A percentile compares a stretch with the other conserved stretches of the same genome.
These are phyloP conservation scores for Stephanodiscus triporus DNA, from an alignment of 108 stramenopile species.

Conservation along the genomic window DNA sequence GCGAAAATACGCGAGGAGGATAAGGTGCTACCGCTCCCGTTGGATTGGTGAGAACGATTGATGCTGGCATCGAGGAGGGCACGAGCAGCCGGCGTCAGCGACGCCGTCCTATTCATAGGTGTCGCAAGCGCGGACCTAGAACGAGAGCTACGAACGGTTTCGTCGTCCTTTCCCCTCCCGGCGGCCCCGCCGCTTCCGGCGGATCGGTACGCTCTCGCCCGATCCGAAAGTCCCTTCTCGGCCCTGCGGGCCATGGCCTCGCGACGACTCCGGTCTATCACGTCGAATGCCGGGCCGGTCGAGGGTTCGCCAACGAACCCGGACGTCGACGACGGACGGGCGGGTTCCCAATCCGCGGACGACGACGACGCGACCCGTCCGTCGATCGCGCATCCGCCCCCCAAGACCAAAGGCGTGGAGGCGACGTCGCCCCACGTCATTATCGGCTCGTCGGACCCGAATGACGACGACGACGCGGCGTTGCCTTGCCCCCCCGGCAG, in stretches of 20 bases:
- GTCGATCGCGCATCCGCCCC: slow-evolving; percentile 31
- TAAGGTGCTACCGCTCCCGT: not conserved
- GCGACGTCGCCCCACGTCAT: slow-evolving; percentile 78
- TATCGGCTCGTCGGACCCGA: slow-evolving; percentile 62
- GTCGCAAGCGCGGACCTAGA: not conserved
- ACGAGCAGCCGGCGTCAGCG: slow-evolving; percentile 57
- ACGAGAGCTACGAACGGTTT: not conserved
- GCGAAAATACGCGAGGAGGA: slow-evolving; percentile 39
- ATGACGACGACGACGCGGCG: no score
- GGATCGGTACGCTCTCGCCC: slow-evolving; percentile 34
- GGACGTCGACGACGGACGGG: slow-evolving; percentile 11
- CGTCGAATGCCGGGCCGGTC: slow-evolving; percentile 34
- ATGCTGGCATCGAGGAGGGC: slow-evolving; percentile 50
- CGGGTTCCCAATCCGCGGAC: slow-evolving; percentile 31
- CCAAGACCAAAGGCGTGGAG: slow-evolving; percentile 62
- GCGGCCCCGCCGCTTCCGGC: slow-evolving; percentile 16
- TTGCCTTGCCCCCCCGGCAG: no score
- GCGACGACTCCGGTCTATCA: slow-evolving; percentile 35
- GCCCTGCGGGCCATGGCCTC: slow-evolving; percentile 40
- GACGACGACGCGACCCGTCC: not conserved
- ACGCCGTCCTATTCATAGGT: slow-evolving; percentile 38
- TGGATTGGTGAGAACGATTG: slow-evolving; percentile 2
- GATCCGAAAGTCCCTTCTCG: slow-evolving; percentile 27
- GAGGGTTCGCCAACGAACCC: slow-evolving; percentile 1
- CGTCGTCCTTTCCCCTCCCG: slow-evolving; percentile 4